Conservation (phyloP, 345 rosid genomes). For the Geranium brycei region DNA sequence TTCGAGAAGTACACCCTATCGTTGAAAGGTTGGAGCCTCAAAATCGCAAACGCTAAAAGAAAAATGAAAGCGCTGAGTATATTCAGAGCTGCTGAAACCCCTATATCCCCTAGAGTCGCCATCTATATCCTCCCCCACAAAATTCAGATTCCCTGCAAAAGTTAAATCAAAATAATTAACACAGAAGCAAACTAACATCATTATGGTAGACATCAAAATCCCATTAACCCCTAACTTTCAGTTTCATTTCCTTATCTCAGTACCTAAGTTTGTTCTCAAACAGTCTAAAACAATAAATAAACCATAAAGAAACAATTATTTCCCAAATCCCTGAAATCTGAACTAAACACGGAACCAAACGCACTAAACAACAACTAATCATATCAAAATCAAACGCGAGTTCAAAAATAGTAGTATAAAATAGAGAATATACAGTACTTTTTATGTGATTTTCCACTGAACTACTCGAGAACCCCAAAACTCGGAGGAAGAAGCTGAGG, state of each 20-base stretch:
- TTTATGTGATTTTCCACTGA: background rate
- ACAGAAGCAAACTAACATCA: background rate
- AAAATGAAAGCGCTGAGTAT: slow-evolving; percentile 59
- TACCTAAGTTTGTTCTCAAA: background rate
- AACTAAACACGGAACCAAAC: background rate
- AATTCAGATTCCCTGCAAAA: background rate
- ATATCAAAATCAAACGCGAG: background rate
- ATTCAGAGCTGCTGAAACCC: slow-evolving; percentile 67
- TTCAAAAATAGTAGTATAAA: too few relatives aligned
- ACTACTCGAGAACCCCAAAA: background rate
- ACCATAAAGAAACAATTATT: background rate
- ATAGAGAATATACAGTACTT: background rate
- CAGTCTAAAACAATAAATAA: too few relatives aligned
- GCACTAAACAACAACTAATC: background rate
- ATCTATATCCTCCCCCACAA: slow-evolving; percentile 20
- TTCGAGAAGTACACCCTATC: slow-evolving; percentile 92
- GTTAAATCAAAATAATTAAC: background rate
- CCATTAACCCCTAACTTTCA: background rate
- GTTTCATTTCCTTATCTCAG: background rate
- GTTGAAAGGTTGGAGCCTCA: slow-evolving; percentile 86
- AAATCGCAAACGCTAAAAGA: slow-evolving; percentile 60
- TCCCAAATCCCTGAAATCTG: background rate
- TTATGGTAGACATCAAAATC: too few relatives aligned
- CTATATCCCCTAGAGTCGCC: slow-evolving; percentile 89
- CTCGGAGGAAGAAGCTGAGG: background rate